Conservation (phyloP, 805 yeast species). For the Ogataea glucozyma region DNA sequence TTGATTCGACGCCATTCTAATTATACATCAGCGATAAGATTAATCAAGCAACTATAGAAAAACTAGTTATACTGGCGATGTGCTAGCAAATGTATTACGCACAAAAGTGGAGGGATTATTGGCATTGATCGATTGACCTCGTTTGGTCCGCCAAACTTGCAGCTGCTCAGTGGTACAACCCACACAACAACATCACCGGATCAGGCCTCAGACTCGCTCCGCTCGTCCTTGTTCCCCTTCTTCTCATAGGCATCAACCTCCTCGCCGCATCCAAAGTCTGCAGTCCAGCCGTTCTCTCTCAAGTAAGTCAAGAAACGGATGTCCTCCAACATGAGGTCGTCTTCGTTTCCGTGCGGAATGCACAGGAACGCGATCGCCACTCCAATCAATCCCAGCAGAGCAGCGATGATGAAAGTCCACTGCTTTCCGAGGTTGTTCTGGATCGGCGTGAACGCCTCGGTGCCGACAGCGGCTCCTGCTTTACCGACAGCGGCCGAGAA, state of each 20-base stretch:
- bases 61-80: too few relatives aligned
- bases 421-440: slow-evolving; percentile 60
- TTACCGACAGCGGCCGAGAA: slow-evolving; percentile 78
- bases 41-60: too few relatives aligned
- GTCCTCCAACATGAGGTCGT: slow-evolving; percentile 57
- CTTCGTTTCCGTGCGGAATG: slow-evolving; percentile 68
- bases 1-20: too few relatives aligned
- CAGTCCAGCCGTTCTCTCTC: slow-evolving; percentile 48
- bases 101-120: too few relatives aligned
- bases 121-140: too few relatives aligned
- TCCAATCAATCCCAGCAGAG: slow-evolving; percentile 68
- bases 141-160: too few relatives aligned
- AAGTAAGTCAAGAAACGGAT: slow-evolving; percentile 47
- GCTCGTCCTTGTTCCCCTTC: too few relatives aligned
- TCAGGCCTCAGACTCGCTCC: too few relatives aligned
- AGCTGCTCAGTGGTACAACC: too few relatives aligned
- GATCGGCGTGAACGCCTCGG: slow-evolving; percentile 70
- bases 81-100: background rate
- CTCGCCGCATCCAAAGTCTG: slow-evolving; percentile 50
- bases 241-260: slow-evolving; percentile 65
- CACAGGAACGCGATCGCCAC: slow-evolving; percentile 57
- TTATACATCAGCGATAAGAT: too few relatives aligned
- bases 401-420: slow-evolving; percentile 83
- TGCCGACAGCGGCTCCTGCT: slow-evolving; percentile 84
- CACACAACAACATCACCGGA: too few relatives aligned